Conservation (phyloP, 192 early-diverging fungal species). For the Jimgerdemannia lactiflua region DNA sequence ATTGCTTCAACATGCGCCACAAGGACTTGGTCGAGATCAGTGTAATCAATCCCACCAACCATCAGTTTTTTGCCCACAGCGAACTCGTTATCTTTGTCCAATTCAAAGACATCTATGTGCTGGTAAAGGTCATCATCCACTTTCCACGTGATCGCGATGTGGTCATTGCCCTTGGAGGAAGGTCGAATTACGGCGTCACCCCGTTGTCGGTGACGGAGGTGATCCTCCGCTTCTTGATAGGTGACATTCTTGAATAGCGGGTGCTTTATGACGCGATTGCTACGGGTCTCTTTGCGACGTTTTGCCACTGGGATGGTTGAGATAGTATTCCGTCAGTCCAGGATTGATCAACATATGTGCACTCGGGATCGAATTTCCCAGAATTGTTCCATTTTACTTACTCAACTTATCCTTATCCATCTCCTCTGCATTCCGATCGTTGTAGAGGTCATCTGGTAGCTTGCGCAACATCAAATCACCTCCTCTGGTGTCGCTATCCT, state of each 20-base stretch:
- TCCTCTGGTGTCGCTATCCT: constrained; percentile 53
- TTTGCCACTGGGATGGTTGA: constrained; percentile 2
- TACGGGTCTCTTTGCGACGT: constrained; percentile 29
- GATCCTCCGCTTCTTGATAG: constrained; percentile 69
- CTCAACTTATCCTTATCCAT: constrained; percentile 28
- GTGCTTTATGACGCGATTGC: constrained; percentile 72
- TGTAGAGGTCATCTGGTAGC: constrained; percentile 53
- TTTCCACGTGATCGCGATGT: constrained; percentile 94
- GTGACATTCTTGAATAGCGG: constrained; percentile 80
- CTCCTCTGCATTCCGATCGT: constrained; percentile 53
- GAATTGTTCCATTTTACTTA: too few species aligned
- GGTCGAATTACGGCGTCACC: constrained; percentile 89
- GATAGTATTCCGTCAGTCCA: too few species aligned
- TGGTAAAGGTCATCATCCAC: constrained; percentile 82
- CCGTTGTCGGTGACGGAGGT: constrained; percentile 57
- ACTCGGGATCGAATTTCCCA: too few species aligned
- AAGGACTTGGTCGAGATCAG: constrained; percentile 91
- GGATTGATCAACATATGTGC: too few species aligned
- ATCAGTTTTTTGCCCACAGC: constrained; percentile 67
- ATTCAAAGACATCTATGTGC: constrained; percentile 80
- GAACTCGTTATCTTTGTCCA: constrained; percentile 67
- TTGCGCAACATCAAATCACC: constrained; percentile 40
- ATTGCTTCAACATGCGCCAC: constrained; percentile 89
- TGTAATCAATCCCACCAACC: constrained; percentile 66
- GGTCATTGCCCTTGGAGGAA: constrained; percentile 84